phyloP scores from a whole-genome alignment of 2,329 filamentous ascomycete species.

The Alternaria viburni region DNA sequence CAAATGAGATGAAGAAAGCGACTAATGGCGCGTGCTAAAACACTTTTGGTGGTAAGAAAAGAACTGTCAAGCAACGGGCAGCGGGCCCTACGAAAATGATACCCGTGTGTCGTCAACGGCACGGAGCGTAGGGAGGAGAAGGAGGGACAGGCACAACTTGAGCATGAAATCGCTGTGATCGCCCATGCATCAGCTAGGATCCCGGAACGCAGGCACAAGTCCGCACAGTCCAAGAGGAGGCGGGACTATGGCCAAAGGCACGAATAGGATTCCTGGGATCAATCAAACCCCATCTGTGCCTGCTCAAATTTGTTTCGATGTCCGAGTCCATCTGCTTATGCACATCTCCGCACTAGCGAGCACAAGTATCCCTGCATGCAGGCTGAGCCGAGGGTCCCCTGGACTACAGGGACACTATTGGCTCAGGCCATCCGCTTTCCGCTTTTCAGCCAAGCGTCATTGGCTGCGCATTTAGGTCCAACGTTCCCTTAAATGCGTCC shows the following conservation, averaged over 20 bases:
- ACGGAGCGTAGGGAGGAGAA: constrained; percentile 34
- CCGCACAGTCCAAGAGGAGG: constrained; percentile 39
- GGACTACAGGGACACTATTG: constrained; percentile 16
- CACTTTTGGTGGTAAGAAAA: constrained; percentile 15
- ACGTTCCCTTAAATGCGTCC: constrained; percentile 28
- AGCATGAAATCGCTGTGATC: constrained; percentile 42
- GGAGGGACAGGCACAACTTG: constrained; percentile 31
- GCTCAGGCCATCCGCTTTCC: constrained; percentile 14
- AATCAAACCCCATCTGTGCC: constrained; percentile 30
- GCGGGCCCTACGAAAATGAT: constrained; percentile 20
- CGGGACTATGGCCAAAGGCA: constrained; percentile 27
- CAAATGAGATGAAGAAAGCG: constrained; percentile 12
- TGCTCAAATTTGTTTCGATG: constrained; percentile 40
- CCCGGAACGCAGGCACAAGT: constrained; percentile 34
- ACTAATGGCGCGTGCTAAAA: constrained; percentile 19
- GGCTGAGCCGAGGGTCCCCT: constrained; percentile 26
- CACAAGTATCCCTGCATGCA: constrained; percentile 41
- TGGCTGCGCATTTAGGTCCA: constrained; percentile 29
- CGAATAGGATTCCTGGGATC: constrained; percentile 31
- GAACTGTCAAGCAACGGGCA: constrained; percentile 12
- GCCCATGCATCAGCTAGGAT: constrained; percentile 36
- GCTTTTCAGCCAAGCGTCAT: constrained; percentile 13
- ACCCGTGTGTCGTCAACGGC: constrained; percentile 35
- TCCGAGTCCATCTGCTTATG: constrained; percentile 38
- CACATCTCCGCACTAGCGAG: constrained; percentile 33